Percentiles rank a stretch among this genome's conserved stretches.
phyloP scores from a whole-genome alignment of 2,329 filamentous ascomycete genomes.

The Penicillium sp. region DNA sequence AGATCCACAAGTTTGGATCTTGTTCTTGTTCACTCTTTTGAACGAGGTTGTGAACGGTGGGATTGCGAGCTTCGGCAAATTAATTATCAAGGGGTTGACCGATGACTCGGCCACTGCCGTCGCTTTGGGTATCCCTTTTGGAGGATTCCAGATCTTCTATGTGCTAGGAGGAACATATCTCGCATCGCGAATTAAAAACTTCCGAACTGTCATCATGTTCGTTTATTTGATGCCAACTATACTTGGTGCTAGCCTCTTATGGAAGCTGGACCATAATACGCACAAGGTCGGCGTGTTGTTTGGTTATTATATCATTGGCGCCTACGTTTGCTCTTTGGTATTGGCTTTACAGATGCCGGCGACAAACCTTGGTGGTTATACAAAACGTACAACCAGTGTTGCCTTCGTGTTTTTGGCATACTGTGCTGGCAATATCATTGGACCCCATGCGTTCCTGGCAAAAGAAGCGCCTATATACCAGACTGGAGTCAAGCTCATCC shows the following conservation, averaged over 20 bases:
- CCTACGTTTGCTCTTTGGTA: constrained; percentile 54
- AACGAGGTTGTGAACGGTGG: constrained; percentile 57
- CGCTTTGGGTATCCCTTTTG: constrained; percentile 55
- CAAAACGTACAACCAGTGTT: constrained; percentile 51
- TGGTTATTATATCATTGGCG: constrained; percentile 53
- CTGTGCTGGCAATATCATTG: constrained; percentile 48
- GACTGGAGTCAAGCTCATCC: constrained; percentile 54
- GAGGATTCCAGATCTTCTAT: constrained; percentile 53
- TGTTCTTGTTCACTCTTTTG: constrained; percentile 49
- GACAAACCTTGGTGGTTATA: constrained; percentile 50
- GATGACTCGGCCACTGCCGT: constrained; percentile 51
- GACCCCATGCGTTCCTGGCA: constrained; percentile 47
- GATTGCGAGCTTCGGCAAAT: constrained; percentile 56
- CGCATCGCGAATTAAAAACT: constrained; percentile 53
- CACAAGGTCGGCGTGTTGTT: constrained; percentile 51
- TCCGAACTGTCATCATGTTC: constrained; percentile 55
- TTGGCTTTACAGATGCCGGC: constrained; percentile 49
- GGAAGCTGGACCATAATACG: constrained; percentile 48
- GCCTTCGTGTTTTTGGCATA: constrained; percentile 49
- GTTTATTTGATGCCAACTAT: constrained; percentile 55
- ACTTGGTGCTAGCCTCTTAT: constrained; percentile 51
- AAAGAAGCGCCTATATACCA: constrained; percentile 49
- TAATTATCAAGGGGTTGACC: constrained; percentile 52
- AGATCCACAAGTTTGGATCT: constrained; percentile 49
- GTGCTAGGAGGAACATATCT: constrained; percentile 55